Evolutionary conservation across 1,284 basidiomycete species (phyloP).

Genomic region (Austropuccinia psidii): DNA sequence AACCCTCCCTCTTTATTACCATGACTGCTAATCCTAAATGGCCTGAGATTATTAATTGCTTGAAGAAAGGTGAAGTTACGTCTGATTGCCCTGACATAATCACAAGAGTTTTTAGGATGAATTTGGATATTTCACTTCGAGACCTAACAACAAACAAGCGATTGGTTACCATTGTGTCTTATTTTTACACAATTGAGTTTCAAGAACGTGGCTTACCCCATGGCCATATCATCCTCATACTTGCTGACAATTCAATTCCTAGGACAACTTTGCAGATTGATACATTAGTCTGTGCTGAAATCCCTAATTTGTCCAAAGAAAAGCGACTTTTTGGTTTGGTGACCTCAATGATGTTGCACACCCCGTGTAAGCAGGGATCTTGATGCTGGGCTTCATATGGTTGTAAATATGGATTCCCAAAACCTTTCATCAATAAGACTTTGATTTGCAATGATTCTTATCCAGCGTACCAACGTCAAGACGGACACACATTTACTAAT

Average conservation of each 20-base stretch:
- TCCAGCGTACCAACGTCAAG: not conserved
- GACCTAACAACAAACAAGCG: not conserved
- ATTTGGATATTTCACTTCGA: not conserved
- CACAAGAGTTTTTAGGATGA: not conserved
- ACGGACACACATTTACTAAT: not conserved
- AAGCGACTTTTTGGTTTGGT: not conserved
- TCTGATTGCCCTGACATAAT: not conserved
- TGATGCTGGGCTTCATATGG: not conserved
- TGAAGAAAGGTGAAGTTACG: slow-evolving; percentile 30
- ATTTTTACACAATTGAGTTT: slow-evolving; percentile 42
- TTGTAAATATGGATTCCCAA: not conserved
- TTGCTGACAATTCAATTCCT: not conserved
- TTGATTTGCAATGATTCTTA: not conserved
- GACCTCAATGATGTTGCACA: not conserved
- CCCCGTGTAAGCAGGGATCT: not conserved
- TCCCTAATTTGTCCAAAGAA: not conserved
- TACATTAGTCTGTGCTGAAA: not conserved
- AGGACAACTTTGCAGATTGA: not conserved
- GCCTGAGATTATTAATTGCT: slow-evolving; percentile 47
- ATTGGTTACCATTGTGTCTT: not conserved
- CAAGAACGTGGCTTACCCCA: not conserved
- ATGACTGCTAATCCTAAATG: slow-evolving; percentile 50
- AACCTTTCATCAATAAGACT: not conserved
- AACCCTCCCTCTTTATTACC: slow-evolving; percentile 50
- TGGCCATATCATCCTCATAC: not conserved